These are phyloP conservation scores for Schizophyllum commune DNA, from an alignment of 1,284 basidiomycete genomes.

Conservation along the genomic window DNA sequence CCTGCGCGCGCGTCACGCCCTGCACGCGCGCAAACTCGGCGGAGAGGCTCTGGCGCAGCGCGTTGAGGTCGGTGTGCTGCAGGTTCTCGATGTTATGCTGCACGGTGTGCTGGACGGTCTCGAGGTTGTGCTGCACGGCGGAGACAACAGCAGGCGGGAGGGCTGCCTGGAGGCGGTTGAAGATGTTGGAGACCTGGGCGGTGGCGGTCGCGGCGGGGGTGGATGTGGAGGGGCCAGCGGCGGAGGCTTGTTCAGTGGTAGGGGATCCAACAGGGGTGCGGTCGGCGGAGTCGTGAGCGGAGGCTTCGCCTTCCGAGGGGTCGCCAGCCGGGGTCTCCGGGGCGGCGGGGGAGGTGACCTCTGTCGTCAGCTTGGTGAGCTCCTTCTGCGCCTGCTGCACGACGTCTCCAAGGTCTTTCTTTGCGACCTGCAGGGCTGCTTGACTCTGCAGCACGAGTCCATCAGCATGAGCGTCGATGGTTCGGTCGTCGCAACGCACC, in stretches of 20 bases:
- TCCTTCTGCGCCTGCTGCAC: slow-evolving; percentile 81
- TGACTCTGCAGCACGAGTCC: slow-evolving; percentile 50
- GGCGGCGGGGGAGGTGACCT: slow-evolving; percentile 21
- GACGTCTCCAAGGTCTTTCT: slow-evolving; percentile 71
- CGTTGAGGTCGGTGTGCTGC: slow-evolving; percentile 52
- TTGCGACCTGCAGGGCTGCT: slow-evolving; percentile 60
- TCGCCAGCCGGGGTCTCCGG: slow-evolving; percentile 14
- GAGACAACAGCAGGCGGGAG: slow-evolving; percentile 67
- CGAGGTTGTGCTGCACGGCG: slow-evolving; percentile 57
- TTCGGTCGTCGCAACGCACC: slow-evolving; percentile 35
- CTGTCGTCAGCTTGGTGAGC: slow-evolving; percentile 52
- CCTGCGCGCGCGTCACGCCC: slow-evolving; percentile 64
- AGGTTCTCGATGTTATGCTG: slow-evolving; percentile 46
- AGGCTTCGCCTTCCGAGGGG: not conserved
- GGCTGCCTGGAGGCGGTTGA: slow-evolving; percentile 64
- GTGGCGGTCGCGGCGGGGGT: slow-evolving; percentile 15
- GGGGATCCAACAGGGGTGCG: slow-evolving; percentile 19
- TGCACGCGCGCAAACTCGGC: slow-evolving; percentile 69
- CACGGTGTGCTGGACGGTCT: slow-evolving; percentile 39
- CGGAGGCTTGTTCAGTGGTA: slow-evolving; percentile 12
- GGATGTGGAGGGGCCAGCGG: slow-evolving; percentile 7
- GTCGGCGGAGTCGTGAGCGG: slow-evolving; percentile 8
- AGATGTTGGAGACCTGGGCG: slow-evolving; percentile 38
- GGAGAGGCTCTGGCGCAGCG: slow-evolving; percentile 57
- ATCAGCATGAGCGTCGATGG: slow-evolving; percentile 4